A percentile compares a stretch with the other conserved stretches of the same genome.
phyloP scores from a whole-genome alignment of 2,329 filamentous ascomycete genomes.

The Epichloe hybrida region DNA sequence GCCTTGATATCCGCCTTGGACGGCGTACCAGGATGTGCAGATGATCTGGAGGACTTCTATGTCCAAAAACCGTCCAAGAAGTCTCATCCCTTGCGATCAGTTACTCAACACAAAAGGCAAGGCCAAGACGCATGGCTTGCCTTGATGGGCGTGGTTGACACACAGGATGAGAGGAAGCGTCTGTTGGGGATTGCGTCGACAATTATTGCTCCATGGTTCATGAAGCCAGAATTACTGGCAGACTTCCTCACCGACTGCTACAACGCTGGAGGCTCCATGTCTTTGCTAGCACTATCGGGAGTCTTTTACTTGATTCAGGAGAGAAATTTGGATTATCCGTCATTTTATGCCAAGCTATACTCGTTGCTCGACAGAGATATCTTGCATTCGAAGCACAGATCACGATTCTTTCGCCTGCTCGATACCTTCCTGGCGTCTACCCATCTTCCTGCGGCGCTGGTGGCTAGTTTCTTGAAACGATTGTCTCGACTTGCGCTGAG shows the following conservation, averaged over 20 bases:
- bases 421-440: constrained; percentile 84
- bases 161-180: constrained; percentile 62
- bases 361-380: constrained; percentile 76
- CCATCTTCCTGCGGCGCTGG: constrained; percentile 78
- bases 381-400: constrained; percentile 87
- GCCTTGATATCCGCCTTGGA: constrained; percentile 54
- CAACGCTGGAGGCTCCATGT: constrained; percentile 71
- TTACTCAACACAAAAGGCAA: constrained; percentile 59
- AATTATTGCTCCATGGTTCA: constrained; percentile 80
- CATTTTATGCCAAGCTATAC: constrained; percentile 89
- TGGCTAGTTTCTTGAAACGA: constrained; percentile 95
- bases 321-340: constrained; percentile 89
- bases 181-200: constrained; percentile 63
- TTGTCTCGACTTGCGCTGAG: constrained; percentile 72
- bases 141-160: constrained; percentile 53
- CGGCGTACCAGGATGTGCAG: constrained; percentile 51
- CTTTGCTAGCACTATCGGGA: constrained; percentile 77
- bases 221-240: constrained; percentile 75
- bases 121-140: constrained; percentile 81
- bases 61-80: constrained; percentile 50
- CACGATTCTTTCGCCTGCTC: constrained; percentile 81
- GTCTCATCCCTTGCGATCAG: constrained; percentile 50
- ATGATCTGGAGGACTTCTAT: constrained; percentile 58
- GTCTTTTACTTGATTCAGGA: constrained; percentile 91
- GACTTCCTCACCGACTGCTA: constrained; percentile 96